Base-by-base conservation (phyloP, 495 filamentous ascomycete species). In the Trichoderma asperelloides region DNA sequence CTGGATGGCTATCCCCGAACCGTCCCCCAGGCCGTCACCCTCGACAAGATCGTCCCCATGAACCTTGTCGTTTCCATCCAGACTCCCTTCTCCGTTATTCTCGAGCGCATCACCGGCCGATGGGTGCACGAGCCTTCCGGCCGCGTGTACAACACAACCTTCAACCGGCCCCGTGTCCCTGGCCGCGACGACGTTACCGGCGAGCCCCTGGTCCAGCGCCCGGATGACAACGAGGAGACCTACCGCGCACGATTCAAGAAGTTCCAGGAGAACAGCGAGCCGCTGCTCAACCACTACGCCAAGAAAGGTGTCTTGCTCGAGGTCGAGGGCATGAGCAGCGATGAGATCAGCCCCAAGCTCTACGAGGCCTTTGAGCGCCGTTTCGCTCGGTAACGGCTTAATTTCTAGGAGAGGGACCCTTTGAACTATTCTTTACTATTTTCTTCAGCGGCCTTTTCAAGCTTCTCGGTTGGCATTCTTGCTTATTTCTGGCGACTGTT, bases 1-100 rank as follows among this genome's bases (percentile, higher is more conserved):
- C 89, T 98, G 62, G 95, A 98, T 74, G 95, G 95, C 25, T 98
- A 98, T 77, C 95, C 95, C 5, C 90, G 95, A 68, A 98, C 92
- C 21, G 87, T 89, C 2, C 67, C 79, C 2, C 95, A 98, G 78
- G 95, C 95, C 15, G 70, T 78, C 57, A 87, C 86, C 49, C 78
- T 98, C 28, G 93, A 95, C 72, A 78, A 79, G 9, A 81, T 96
- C 15, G 86, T 98, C 41, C 91, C 92, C 3, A 92, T 98, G 70
- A 98, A 98, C 78, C 85, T 97, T 68, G 95, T 91, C 69, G 88
- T 97, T 64, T 85, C 85, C 65, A 78, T 88, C 63, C 74, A 79
- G 68, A 91, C 88, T 3, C 89, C 89, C 2, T 74, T 84, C 49
- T 85, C 89, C 21, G 90, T 96, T 65, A 94, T 98, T 68, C 82